These are phyloP conservation scores for apple (Malus domestica) DNA, from an alignment of 306 rosid genomes.

Conservation along the genomic window DNA sequence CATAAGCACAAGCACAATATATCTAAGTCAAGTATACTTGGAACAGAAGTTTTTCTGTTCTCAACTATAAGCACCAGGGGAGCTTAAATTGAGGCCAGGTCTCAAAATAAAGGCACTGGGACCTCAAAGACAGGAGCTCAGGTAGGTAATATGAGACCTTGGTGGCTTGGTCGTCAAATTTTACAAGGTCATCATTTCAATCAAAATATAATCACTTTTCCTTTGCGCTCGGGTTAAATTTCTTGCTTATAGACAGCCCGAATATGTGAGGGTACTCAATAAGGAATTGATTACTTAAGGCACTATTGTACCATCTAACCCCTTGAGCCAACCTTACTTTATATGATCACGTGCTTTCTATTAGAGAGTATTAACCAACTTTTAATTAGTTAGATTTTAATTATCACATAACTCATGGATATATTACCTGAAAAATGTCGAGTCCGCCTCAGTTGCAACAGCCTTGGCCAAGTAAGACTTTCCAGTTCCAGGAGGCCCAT, in stretches of 20 bases:
- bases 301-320: not conserved
- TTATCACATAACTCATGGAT: not conserved
- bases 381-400: not conserved
- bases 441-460: conserved; percentile 98
- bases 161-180: not conserved
- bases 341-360: not conserved
- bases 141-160: not conserved
- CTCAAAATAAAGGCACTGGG: not conserved
- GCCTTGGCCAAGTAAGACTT: conserved; percentile 99
- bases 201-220: not conserved
- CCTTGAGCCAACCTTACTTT: not conserved
- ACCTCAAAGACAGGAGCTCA: not conserved
- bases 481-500: conserved; percentile 99
- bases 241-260: not conserved
- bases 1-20: not conserved
- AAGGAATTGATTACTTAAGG: not conserved
- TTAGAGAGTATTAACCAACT: not conserved
- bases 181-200: not conserved
- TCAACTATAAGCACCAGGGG: not conserved
- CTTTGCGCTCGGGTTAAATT: not conserved
- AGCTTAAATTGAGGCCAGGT: not conserved
- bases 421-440: conserved; percentile 87
- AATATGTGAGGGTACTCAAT: not conserved
- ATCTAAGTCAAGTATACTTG: not conserved
- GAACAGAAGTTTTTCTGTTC: not conserved